Base-by-base conservation (phyloP, 2,329 filamentous ascomycete species). In the Bipolaris victoriae region DNA sequence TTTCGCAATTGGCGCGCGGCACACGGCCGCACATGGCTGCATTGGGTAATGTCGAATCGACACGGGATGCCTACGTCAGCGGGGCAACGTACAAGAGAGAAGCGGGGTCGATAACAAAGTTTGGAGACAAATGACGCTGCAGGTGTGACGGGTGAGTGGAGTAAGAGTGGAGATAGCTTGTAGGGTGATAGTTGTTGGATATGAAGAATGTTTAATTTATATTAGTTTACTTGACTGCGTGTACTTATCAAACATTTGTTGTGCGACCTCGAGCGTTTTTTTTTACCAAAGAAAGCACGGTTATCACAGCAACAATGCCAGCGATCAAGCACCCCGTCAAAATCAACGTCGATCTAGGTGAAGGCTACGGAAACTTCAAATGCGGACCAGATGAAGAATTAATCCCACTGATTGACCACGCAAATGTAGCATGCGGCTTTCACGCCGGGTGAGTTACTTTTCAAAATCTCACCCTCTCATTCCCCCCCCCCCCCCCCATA, bases 351-450 rank as follows among this genome's bases (percentile, higher is more conserved):
- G 82, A 84, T 63, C 77, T 84, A 55, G 82, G 82, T 6, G 82
- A 84, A 67, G 82, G 78, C 4, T 83, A 82, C 55, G 82, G 82
- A 39, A 81, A 80, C 68, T 81, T 77, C 74, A 78, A 76, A 55
- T 76, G 78, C 67, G 84, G 84, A 16, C 84, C 85, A 3, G 86
- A 88, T 61, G 81, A 84, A 47, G 84, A 88, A 54, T 73, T 88
- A 13, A 84, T 88, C 57, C 82, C 83, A 2, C 73, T 86, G 40
- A 86, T 88, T 61, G 85, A 88, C 66, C 81, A 84, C 65, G 86
- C 85, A 16, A 88, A 88, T 63, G 76, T 88, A 29, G 86, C 86
- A 7, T 88, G 85, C 66, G 84, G 84, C 1, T 84, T 84, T 60
- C 84, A 86, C 58, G 83, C 81, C 55, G 75, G 72, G 71, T 73